Evolutionary conservation across 2,329 filamentous ascomycete species (phyloP).

Genomic region (Dactylellina cionopaga): DNA sequence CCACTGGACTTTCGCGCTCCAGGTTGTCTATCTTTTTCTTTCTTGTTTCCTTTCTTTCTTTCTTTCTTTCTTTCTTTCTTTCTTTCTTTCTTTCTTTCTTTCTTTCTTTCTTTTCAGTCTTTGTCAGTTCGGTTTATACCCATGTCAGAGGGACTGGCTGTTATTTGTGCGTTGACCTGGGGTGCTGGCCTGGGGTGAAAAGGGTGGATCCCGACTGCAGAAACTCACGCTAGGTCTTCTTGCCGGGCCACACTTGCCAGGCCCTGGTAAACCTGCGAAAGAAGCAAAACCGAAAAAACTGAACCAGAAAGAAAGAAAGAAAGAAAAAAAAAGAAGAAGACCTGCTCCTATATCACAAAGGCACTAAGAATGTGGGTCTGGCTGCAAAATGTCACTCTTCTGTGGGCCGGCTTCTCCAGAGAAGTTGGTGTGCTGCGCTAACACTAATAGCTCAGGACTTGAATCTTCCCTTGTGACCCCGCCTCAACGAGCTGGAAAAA

Average conservation of each 20-base stretch:
- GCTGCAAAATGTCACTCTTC: constrained; percentile 51
- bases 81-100: constrained; percentile 27
- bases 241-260: constrained; percentile 53
- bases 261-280: constrained; percentile 51
- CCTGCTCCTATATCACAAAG: constrained; percentile 42
- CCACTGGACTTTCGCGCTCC: too few relatives aligned
- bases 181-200: constrained; percentile 44
- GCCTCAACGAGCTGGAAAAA: constrained; percentile 35
- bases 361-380: constrained; percentile 47
- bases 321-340: constrained; percentile 34
- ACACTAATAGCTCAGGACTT: neutral
- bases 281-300: constrained; percentile 40
- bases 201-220: constrained; percentile 45
- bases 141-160: constrained; percentile 48
- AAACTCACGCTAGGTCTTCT: constrained; percentile 53
- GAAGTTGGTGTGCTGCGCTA: constrained; percentile 51
- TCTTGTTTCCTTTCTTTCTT: constrained; percentile 30
- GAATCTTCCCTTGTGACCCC: constrained; percentile 50
- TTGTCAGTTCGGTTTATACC: constrained; percentile 8
- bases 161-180: constrained; percentile 53
- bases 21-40: too few relatives aligned
- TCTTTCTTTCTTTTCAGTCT: constrained; percentile 16
- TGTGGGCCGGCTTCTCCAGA: constrained; percentile 45
- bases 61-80: constrained; percentile 13
- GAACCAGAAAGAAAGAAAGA: too few relatives aligned